Conservation (phyloP, 2,329 filamentous ascomycete species). For the Pseudogymnoascus sp. region DNA sequence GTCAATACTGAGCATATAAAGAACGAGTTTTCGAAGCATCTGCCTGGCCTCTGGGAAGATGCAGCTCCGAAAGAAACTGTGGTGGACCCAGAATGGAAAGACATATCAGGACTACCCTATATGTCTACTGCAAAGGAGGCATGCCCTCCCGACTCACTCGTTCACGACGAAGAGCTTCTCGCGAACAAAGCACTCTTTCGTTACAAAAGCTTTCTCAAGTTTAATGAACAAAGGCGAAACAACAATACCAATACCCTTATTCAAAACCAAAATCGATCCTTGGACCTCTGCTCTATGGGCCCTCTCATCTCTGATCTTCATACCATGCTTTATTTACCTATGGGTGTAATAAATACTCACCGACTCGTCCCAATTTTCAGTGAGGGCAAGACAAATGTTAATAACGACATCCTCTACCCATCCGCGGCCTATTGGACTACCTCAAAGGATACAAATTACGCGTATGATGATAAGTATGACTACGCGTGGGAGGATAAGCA, state of each 20-base stretch:
- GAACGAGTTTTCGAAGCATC: slow-evolving; percentile 35
- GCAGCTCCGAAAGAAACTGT: slow-evolving; percentile 13
- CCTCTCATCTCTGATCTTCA: slow-evolving; percentile 43
- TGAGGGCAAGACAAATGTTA: slow-evolving; percentile 55
- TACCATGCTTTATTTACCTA: slow-evolving; percentile 49
- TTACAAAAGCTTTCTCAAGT: slow-evolving; percentile 34
- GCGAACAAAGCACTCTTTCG: slow-evolving; percentile 36
- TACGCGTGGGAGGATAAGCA: slow-evolving; percentile 51
- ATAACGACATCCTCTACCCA: slow-evolving; percentile 58
- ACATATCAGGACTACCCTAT: slow-evolving; percentile 40
- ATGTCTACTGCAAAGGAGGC: slow-evolving; percentile 52
- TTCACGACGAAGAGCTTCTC: slow-evolving; percentile 34
- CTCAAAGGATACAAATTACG: slow-evolving; percentile 47
- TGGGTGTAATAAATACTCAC: slow-evolving; percentile 43
- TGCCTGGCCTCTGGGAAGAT: slow-evolving; percentile 25
- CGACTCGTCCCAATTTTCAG: slow-evolving; percentile 55
- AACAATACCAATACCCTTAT: slow-evolving; percentile 47
- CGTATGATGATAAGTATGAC: slow-evolving; percentile 48
- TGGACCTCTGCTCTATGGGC: slow-evolving; percentile 51
- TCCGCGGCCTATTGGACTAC: slow-evolving; percentile 55
- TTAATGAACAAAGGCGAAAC: slow-evolving; percentile 20
- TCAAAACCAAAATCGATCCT: slow-evolving; percentile 50
- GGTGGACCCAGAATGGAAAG: slow-evolving; percentile 22
- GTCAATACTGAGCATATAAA: background rate
- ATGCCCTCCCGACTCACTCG: slow-evolving; percentile 49